Percentiles rank a stretch among this genome's conserved stretches.
phyloP scores from a whole-genome alignment of 805 yeast species.

The Schwanniomyces sp. region DNA sequence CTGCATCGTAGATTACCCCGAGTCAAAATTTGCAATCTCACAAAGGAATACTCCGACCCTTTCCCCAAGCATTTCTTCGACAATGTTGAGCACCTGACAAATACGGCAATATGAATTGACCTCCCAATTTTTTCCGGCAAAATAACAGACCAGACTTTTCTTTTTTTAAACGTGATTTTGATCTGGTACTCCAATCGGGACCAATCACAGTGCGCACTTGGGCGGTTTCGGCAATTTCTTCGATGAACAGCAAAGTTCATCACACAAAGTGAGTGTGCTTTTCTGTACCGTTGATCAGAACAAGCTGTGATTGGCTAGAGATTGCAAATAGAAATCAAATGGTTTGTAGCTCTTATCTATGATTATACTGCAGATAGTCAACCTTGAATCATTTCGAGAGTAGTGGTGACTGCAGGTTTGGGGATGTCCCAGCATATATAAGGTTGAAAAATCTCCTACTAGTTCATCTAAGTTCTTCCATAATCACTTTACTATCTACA shows the following conservation, averaged over 20 bases:
- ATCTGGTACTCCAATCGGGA: neutral
- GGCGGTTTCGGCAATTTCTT: conserved; percentile 1
- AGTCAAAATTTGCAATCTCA: too few species aligned
- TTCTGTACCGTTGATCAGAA: conserved; percentile 3
- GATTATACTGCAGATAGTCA: neutral
- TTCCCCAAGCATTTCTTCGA: too few species aligned
- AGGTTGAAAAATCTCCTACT: neutral
- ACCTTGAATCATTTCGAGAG: neutral
- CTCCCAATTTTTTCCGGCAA: neutral
- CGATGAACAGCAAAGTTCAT: neutral
- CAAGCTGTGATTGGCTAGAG: conserved; percentile 4
- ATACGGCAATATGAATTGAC: neutral
- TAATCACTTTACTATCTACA: neutral
- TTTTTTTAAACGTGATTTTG: neutral
- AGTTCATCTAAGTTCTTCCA: neutral
- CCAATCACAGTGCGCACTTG: neutral
- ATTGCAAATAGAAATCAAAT: conserved; percentile 1
- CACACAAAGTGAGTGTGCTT: neutral
- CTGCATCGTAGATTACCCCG: too few species aligned
- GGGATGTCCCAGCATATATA: neutral
- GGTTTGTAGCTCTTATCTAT: neutral
- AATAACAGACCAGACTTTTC: neutral
- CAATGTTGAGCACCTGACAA: neutral
- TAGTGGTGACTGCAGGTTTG: neutral
- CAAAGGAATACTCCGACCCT: too few species aligned